Conservation (phyloP, 305 asterid genomes). For the Withania somnifera region DNA sequence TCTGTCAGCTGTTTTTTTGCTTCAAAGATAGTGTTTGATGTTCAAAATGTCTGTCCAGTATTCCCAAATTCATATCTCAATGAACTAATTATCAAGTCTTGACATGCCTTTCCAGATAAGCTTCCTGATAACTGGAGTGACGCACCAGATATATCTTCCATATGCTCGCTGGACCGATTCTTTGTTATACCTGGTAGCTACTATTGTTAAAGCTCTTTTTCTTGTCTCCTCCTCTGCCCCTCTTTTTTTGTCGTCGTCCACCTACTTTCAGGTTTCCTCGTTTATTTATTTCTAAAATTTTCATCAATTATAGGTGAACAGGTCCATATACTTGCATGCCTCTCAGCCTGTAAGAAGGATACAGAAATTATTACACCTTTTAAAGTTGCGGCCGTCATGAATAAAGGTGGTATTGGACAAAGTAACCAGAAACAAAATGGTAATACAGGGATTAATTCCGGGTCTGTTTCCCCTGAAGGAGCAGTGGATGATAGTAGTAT, state of each 20-base stretch:
- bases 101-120: conserved; percentile 44
- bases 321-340: conserved; percentile 70
- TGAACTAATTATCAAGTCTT: conserved; percentile 9
- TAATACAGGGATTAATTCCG: conserved; percentile 22
- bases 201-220: neutral
- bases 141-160: conserved; percentile 59
- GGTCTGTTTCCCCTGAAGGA: conserved; percentile 22
- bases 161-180: conserved; percentile 66
- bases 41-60: neutral
- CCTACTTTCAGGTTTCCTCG: neutral
- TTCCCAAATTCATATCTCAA: neutral
- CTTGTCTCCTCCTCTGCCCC: neutral
- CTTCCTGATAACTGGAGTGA: conserved; percentile 82
- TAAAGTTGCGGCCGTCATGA: conserved; percentile 91
- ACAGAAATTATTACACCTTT: conserved; percentile 91
- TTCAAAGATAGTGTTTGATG: neutral
- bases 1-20: neutral
- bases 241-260: neutral
- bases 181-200: conserved; percentile 81
- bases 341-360: conserved; percentile 79
- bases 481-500: conserved; percentile 24
- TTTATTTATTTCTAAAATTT: conserved; percentile 11
- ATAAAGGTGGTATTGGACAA: conserved; percentile 53
- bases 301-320: conserved; percentile 62
- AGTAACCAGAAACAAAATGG: conserved; percentile 49